Evolutionary conservation across 2,329 filamentous ascomycete genomes (phyloP), one percentile per base, ranked within the genome.

Genomic region (Pezicula neosporulosa): DNA sequence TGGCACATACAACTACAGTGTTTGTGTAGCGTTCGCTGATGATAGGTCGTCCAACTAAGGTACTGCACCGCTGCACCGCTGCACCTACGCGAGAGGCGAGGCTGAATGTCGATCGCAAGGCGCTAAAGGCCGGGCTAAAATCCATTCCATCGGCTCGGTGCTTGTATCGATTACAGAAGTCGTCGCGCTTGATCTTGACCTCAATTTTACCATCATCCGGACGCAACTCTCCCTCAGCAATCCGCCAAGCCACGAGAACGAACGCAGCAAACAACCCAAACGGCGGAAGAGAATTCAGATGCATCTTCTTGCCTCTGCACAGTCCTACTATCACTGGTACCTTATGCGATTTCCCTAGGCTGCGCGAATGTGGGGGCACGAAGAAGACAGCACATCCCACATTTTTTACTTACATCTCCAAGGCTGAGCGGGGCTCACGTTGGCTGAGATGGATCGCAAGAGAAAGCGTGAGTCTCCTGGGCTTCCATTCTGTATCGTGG

Each of bases 401-500:
- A 52, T 30, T 44, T 28, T 44, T 51, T 52, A 53, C 50, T 53
- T 39, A 45, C 51, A 44, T 50, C 44, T 56, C 48, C 54, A 42
- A 33, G 56, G 47, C 54, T 57, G 49, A 51, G 51, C 36, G 56
- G 27, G 52, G 54, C 56, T 57, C 48, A 56, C 53, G 44, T 53
- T 49, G 51, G 73, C 70, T 69, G 67, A 58, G 63, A 86, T 86
- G 82, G 81, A 85, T 76, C 82, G 82, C 72, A 74, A 75, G 71
- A 81, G 79, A 67, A 83, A 83, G 75, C 80, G 82, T 85, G 60
- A 60, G 79, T 60, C 28, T 8, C 46, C 44, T 8, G 16, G 6
- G 35, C 9, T 41, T n/a, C 16, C n/a, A 19, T 19, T 4, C 18
- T 24, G 27, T 18, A 33, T 10, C 15, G 7, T n/a, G 13, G 28